phyloP scores from a whole-genome alignment of 2,329 filamentous ascomycete species.

The Orbilia blumenaviensis region DNA sequence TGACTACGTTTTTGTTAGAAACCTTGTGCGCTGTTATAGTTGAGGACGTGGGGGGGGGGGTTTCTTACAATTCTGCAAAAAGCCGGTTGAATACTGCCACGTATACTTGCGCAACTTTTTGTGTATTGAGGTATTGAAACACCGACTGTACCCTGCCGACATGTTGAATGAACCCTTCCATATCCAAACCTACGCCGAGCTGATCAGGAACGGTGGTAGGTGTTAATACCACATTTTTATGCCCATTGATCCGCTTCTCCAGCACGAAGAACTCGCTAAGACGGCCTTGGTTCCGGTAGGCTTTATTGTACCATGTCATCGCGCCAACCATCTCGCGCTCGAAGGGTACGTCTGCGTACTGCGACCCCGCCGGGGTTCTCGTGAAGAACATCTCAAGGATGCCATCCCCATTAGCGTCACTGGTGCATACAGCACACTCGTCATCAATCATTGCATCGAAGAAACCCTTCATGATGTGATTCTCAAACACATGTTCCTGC shows the following conservation, averaged over 20 bases:
- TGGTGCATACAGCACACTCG: not conserved
- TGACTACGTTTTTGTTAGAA: not conserved
- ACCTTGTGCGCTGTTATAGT: not conserved
- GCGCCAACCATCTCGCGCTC: not conserved
- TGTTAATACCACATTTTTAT: not conserved
- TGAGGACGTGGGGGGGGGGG: not conserved
- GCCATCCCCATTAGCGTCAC: not conserved
- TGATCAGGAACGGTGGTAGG: not conserved
- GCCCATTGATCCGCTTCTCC: not conserved
- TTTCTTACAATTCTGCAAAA: not conserved
- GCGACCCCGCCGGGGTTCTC: not conserved
- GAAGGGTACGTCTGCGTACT: not conserved
- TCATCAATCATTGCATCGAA: not conserved
- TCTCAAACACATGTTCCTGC: conserved; percentile 15
- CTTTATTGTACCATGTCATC: not conserved
- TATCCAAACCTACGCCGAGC: not conserved
- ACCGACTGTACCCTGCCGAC: not conserved
- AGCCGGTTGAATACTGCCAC: not conserved
- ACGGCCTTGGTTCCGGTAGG: not conserved
- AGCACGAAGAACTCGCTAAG: conserved; percentile 12
- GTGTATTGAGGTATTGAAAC: not conserved
- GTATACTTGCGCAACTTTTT: not conserved
- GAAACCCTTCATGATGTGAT: conserved; percentile 15
- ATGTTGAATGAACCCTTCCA: not conserved
- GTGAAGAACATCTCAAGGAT: conserved; percentile 12